Evolutionary conservation across 768 basidiomycete genomes (phyloP).

Genomic region (Holtermanniella nyarrowii): DNA sequence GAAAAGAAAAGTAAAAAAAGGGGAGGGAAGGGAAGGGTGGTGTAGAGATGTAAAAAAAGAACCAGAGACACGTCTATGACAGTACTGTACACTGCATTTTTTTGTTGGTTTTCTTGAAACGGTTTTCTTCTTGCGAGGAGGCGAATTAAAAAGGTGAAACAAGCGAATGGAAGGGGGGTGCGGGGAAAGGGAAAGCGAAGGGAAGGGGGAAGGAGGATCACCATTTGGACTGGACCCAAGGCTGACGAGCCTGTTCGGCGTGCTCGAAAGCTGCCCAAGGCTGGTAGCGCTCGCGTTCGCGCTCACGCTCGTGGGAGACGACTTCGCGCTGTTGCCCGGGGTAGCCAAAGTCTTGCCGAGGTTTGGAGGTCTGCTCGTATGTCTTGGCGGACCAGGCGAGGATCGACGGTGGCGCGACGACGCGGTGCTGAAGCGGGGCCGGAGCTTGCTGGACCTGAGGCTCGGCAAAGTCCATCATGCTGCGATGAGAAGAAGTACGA

Average conservation of each 20-base stretch:
- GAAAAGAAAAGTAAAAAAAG: no score
- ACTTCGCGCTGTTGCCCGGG: neutral
- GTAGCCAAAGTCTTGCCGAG: neutral
- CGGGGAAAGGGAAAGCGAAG: no score
- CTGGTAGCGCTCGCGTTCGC: neutral
- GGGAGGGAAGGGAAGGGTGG: no score
- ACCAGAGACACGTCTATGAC: no score
- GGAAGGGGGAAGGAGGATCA: neutral
- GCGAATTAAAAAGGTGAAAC: no score
- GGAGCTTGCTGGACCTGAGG: neutral
- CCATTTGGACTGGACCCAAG: neutral
- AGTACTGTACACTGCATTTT: no score
- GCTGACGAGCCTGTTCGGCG: neutral
- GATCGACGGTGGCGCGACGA: neutral
- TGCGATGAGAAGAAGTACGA: neutral
- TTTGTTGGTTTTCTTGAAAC: no score
- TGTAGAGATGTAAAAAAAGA: no score
- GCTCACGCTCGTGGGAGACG: neutral
- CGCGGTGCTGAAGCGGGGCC: no score
- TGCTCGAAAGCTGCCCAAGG: neutral
- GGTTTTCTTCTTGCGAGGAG: no score
- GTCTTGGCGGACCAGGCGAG: neutral
- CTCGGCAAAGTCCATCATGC: neutral
- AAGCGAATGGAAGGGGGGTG: no score
- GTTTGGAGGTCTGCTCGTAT: neutral